These are phyloP conservation scores for Kregervanrija pseudodelftensis DNA, from an alignment of 805 yeast genomes.

Conservation along the genomic window DNA sequence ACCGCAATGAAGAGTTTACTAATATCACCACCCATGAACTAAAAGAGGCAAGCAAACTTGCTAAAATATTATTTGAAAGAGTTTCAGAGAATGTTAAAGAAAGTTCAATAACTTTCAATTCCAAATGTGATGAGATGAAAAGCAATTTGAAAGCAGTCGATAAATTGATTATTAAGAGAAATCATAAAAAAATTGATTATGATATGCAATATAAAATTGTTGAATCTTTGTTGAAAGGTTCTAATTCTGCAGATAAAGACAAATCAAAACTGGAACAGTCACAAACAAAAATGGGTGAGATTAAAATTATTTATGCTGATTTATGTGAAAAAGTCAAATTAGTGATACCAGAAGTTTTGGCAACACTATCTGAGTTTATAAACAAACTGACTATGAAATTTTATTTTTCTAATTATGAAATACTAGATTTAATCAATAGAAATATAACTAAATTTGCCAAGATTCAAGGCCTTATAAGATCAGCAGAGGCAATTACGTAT, in stretches of 20 bases:
- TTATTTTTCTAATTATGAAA: constrained; percentile 32
- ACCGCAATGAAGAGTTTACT: constrained; percentile 24
- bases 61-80: constrained; percentile 17
- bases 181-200: constrained; percentile 35
- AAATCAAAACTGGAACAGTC: constrained; percentile 26
- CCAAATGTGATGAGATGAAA: constrained; percentile 34
- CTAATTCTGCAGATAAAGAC: constrained; percentile 30
- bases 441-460: constrained; percentile 22
- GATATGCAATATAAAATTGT: constrained; percentile 32
- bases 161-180: constrained; percentile 37
- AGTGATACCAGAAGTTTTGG: constrained; percentile 39
- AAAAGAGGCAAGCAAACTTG: constrained; percentile 22
- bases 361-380: constrained; percentile 42
- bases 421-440: constrained; percentile 27
- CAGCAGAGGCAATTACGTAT: constrained; percentile 15
- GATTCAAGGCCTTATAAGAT: constrained; percentile 26
- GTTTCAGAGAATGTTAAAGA: constrained; percentile 17
- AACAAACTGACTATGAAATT: constrained; percentile 33
- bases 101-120: constrained; percentile 24
- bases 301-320: constrained; percentile 26
- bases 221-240: constrained; percentile 29
- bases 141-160: constrained; percentile 29
- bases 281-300: constrained; percentile 27
- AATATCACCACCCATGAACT: constrained; percentile 25
- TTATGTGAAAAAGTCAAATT: constrained; percentile 34